These are phyloP conservation scores for Kodamaea leandrae DNA, from an alignment of 805 yeast genomes.

Conservation along the genomic window DNA sequence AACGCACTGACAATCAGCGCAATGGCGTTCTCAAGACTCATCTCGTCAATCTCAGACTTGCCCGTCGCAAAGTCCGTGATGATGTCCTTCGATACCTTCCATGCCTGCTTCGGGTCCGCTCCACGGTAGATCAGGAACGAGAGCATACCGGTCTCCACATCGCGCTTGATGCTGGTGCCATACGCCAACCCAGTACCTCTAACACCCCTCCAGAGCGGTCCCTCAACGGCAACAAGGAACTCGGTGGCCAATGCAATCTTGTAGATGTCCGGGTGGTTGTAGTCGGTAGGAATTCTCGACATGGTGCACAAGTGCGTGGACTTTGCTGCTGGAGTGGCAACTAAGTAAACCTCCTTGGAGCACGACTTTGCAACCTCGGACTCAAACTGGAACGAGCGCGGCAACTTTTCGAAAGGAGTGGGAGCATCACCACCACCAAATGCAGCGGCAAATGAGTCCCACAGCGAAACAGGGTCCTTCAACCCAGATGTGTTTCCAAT, in stretches of 20 bases:
- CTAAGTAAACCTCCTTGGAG: slow-evolving; percentile 53
- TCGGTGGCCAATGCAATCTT: slow-evolving; percentile 72
- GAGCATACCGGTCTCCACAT: slow-evolving; percentile 65
- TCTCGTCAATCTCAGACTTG: slow-evolving; percentile 49
- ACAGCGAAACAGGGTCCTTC: slow-evolving; percentile 53
- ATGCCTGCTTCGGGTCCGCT: slow-evolving; percentile 71
- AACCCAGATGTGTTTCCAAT: slow-evolving; percentile 64
- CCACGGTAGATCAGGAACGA: slow-evolving; percentile 74
- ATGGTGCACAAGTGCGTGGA: slow-evolving; percentile 65
- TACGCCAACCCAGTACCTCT: slow-evolving; percentile 94
- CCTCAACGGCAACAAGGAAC: slow-evolving; percentile 82
- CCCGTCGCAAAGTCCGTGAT: slow-evolving; percentile 62
- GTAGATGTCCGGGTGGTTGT: slow-evolving; percentile 53
- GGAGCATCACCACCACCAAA: slow-evolving; percentile 4
- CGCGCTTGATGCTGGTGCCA: slow-evolving; percentile 66
- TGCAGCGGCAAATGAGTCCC: slow-evolving; percentile 41
- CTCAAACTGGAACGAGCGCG: slow-evolving; percentile 51
- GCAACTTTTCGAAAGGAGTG: slow-evolving; percentile 34
- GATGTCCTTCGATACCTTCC: slow-evolving; percentile 60
- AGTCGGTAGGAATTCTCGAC: slow-evolving; percentile 56
- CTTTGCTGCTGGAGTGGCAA: slow-evolving; percentile 81
- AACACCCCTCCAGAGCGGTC: slow-evolving; percentile 95
- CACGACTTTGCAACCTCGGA: slow-evolving; percentile 57
- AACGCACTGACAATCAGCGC: slow-evolving; percentile 70
- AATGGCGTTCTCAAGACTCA: slow-evolving; percentile 67